Evolutionary conservation across 2,329 filamentous ascomycete genomes (phyloP).

Genomic region (Coniella vitis): DNA sequence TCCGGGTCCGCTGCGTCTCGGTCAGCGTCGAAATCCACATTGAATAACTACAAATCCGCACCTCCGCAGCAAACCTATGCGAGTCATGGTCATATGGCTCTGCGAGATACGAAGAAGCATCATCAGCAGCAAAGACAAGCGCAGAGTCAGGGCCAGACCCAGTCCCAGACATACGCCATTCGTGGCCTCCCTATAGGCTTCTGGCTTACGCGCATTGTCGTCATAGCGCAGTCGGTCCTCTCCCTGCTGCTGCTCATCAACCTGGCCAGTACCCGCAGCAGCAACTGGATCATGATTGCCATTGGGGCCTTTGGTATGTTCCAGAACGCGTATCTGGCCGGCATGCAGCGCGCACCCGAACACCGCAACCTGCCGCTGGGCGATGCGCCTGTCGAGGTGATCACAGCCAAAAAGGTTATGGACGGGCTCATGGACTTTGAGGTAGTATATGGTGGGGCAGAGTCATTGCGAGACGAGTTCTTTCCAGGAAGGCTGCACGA

Average conservation of each 20-base stretch:
- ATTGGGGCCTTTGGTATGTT: slow-evolving; percentile 34
- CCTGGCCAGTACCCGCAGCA: slow-evolving; percentile 27
- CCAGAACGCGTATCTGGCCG: slow-evolving; percentile 32
- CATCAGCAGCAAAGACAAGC: neutral
- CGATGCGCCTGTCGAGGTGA: neutral
- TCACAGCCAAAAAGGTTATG: slow-evolving; percentile 10
- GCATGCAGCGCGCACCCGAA: slow-evolving; percentile 22
- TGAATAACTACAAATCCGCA: no score
- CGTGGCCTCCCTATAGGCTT: slow-evolving; percentile 9
- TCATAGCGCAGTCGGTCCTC: slow-evolving; percentile 14
- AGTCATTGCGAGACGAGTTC: slow-evolving; percentile 5
- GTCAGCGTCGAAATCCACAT: no score
- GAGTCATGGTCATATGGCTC: no score
- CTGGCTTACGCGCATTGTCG: slow-evolving; percentile 13
- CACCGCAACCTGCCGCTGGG: slow-evolving; percentile 10
- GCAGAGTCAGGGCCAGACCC: no score
- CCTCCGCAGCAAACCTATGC: no score
- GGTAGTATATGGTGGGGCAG: neutral
- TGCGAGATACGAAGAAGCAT: no score
- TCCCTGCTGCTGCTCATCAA: slow-evolving; percentile 36
- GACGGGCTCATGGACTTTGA: slow-evolving; percentile 15
- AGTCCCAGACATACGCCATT: no score
- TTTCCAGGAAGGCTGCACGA: slow-evolving; percentile 7
- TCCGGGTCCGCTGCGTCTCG: no score
- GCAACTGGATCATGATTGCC: slow-evolving; percentile 35